Percentiles rank a stretch among this genome's conserved stretches.
Conservation (phyloP, 169 alveolate species). For the Babesia bovis region DNA sequence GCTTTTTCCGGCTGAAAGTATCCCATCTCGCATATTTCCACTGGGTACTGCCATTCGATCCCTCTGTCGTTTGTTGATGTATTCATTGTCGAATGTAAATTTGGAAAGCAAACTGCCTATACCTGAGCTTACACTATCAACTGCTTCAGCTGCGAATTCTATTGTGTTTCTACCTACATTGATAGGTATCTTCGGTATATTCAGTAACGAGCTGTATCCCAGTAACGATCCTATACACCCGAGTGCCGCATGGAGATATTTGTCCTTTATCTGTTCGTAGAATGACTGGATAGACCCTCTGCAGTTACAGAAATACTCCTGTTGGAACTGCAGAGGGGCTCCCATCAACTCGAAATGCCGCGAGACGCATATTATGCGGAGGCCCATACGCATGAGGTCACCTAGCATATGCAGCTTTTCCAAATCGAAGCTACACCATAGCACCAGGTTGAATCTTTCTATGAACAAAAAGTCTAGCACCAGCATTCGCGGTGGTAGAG, state of each 20-base stretch:
- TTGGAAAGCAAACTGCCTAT: slow-evolving; percentile 82
- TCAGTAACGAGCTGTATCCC: slow-evolving; percentile 87
- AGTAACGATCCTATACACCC: slow-evolving; percentile 80
- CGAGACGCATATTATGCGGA: slow-evolving; percentile 75
- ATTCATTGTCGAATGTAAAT: slow-evolving; percentile 87
- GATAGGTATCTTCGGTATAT: slow-evolving; percentile 86
- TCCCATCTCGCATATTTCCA: slow-evolving; percentile 82
- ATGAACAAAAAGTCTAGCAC: slow-evolving; percentile 75
- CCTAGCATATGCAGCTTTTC: slow-evolving; percentile 83
- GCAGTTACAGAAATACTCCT: slow-evolving; percentile 74
- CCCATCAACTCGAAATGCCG: slow-evolving; percentile 78
- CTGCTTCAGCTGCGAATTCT: slow-evolving; percentile 86
- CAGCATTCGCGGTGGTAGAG: slow-evolving; percentile 74
- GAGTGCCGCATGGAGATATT: slow-evolving; percentile 76
- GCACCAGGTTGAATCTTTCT: slow-evolving; percentile 72
- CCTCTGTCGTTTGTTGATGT: slow-evolving; percentile 85
- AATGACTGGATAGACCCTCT: slow-evolving; percentile 79
- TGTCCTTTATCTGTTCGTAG: slow-evolving; percentile 78
- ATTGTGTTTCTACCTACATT: slow-evolving; percentile 85
- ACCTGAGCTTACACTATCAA: slow-evolving; percentile 84
- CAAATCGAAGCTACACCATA: slow-evolving; percentile 83
- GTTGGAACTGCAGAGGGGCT: slow-evolving; percentile 82
- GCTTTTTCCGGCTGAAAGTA: slow-evolving; percentile 82
- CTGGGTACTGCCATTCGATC: slow-evolving; percentile 68
- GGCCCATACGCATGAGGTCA: slow-evolving; percentile 81